Evolutionary conservation across 306 rosid species (phyloP), one percentile per base, ranked within the genome.

Genomic region (Biancaea sappan): DNA sequence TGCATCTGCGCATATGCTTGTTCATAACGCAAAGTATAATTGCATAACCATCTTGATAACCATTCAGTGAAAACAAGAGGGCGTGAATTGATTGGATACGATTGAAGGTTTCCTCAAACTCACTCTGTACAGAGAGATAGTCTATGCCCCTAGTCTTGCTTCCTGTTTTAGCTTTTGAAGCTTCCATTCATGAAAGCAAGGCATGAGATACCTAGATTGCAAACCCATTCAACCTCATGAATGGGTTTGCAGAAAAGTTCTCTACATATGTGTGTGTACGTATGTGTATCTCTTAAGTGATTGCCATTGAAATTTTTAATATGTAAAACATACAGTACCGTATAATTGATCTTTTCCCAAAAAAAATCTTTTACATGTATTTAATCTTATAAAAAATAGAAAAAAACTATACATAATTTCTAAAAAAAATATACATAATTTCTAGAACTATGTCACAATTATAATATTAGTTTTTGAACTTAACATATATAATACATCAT

Each of bases 131-230:
- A 53, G 57, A 37, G 8, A 37, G 57, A 37, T 37, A 37, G 12
- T 37, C 43, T 13, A 37, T 0, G 4, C 34, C 47, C 73, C 73
- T 22, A 26, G 8, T 47, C n/a, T 83, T 48, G 63, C 75, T 72
- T 79, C 76, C 37, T 44, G 6, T 34, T 32, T 31, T 3, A 57
- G 73, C 25, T 1, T 6, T 18, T 18, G 22, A 48, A 1, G 54
- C 54, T 18, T 48, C 12, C 56, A 5, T 19, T 32, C 50, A 13
- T 41, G 26, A 12, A 35, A 14, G 48, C 38, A 18, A 18, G 68
- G 78, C 72, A 78, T 69, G n/a, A 62, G 71, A 83, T 82, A 22
- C 87, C 74, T 32, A 72, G 43, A 47, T 18, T 67, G 37, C 73
- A 73, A 14, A 18, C 11, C 4, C 19, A 19, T 78, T 47, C 38